A percentile compares a stretch with the other conserved stretches of the same genome.
These are phyloP conservation scores for Xerophyta viscosa DNA, from an alignment of 106 monocot genomes.

Conservation along the genomic window DNA sequence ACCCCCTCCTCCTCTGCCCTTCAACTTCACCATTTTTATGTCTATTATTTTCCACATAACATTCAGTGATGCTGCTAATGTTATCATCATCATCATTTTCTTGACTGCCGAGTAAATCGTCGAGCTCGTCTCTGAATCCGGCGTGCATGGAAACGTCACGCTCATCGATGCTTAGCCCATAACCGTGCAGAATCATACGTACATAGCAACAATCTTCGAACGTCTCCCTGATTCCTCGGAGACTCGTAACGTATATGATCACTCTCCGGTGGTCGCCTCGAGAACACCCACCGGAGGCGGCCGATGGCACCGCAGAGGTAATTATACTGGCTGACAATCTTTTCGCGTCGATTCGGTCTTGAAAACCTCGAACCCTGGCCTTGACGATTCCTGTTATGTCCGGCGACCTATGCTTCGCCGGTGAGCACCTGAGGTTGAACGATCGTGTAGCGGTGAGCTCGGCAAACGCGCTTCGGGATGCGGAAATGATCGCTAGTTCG, in stretches of 20 bases:
- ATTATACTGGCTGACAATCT: background rate
- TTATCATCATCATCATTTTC: too few relatives aligned
- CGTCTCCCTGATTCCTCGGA: slow-evolving; percentile 37
- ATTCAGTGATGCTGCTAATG: too few relatives aligned
- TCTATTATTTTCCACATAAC: too few relatives aligned
- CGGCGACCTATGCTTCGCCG: background rate
- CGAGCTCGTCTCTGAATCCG: slow-evolving; percentile 30
- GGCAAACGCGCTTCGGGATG: slow-evolving; percentile 22
- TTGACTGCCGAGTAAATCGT: slow-evolving; percentile 4
- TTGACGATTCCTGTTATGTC: slow-evolving; percentile 14
- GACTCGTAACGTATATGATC: slow-evolving; percentile 47
- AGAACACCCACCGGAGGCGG: background rate
- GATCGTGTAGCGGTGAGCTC: slow-evolving; percentile 19
- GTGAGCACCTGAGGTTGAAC: slow-evolving; percentile 5
- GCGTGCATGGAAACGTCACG: slow-evolving; percentile 50
- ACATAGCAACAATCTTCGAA: slow-evolving; percentile 45
- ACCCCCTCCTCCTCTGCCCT: too few relatives aligned
- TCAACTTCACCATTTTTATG: too few relatives aligned
- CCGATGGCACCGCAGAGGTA: background rate
- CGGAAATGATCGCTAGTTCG: slow-evolving; percentile 16
- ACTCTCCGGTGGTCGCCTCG: slow-evolving; percentile 10
- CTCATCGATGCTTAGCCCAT: slow-evolving; percentile 36
- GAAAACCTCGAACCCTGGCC: slow-evolving; percentile 20
- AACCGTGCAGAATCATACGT: slow-evolving; percentile 23
- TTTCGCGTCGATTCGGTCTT: slow-evolving; percentile 14